Base-by-base conservation (phyloP, 2,329 filamentous ascomycete species). In the Botrytis galanthina region DNA sequence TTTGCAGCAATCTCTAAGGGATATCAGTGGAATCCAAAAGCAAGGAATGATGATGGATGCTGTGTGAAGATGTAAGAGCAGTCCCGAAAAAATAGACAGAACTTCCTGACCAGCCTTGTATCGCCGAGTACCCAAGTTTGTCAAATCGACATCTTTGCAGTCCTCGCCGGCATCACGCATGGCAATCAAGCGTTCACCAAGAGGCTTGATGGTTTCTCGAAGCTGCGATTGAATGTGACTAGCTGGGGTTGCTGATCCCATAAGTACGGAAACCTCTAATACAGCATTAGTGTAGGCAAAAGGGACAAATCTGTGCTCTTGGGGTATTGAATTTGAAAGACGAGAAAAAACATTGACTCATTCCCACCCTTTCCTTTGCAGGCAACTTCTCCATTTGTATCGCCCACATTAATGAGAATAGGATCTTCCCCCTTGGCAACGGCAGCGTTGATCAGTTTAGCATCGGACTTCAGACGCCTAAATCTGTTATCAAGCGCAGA, bases 401-500 rank as follows among this genome's bases (percentile, higher is more conserved):
- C 76, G 29, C 76, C 78, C 62, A 80, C 78, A 4, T 68, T 61
- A 35, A 84, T 71, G 9, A 79, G 77, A 51, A 81, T 81, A 5
- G 83, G 82, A 74, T 84, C 82, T 66, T 80, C 74, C 20, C 78
- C 78, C 8, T 77, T 72, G 5, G 69, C 68, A n/a, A 83, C 51
- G 32, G 78, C 81, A 37, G 77, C 70, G 32, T 77, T 78, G 71
- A 84, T 83, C 72, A 81, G 74, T 73, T 81, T 82, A 10, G 80
- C 82, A 62, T 84, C 80, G 61, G 80, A 78, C 77, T 83, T 84
- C 75, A 84, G 78, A 22, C 80, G 80, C n/a, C 82, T 80, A 60
- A 84, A 79, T 54, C 83, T 80, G 68, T 84, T 83, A 32, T 84
- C 81, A 42, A 84, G 73, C 14, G 82, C 79, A 67, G 79, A 79